Conservation (phyloP, 148 eudicot species). For the Arctostaphylos glauca region DNA sequence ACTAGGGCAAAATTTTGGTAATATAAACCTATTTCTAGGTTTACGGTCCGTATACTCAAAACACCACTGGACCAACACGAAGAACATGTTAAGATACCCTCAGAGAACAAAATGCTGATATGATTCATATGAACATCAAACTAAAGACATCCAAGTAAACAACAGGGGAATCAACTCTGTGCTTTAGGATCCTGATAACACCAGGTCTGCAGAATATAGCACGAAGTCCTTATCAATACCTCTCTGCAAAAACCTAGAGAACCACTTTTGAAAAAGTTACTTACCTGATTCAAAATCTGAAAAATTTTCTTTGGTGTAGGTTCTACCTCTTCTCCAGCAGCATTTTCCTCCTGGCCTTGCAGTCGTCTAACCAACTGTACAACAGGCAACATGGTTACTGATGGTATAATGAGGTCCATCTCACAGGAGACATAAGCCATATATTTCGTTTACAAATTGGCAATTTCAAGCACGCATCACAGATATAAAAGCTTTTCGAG, state of each 20-base stretch:
- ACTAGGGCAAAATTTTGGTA: background rate
- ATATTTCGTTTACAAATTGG: background rate
- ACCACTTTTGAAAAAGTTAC: background rate
- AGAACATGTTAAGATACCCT: background rate
- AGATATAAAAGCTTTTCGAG: background rate
- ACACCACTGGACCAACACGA: background rate
- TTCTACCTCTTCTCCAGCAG: conserved; percentile 53
- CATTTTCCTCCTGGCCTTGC: conserved; percentile 54
- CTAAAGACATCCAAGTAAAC: background rate
- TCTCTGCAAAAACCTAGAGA: background rate
- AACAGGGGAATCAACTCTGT: background rate
- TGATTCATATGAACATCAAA: background rate
- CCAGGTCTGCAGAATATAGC: background rate
- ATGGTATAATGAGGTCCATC: conserved; percentile 4
- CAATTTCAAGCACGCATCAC: background rate
- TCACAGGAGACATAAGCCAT: background rate
- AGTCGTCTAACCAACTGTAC: conserved; percentile 77
- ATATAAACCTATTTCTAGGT: background rate
- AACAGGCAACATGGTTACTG: conserved; percentile 13
- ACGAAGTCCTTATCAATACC: background rate
- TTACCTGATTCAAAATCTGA: conserved; percentile 85
- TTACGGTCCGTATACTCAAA: background rate
- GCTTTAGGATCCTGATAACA: background rate
- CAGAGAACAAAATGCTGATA: background rate
- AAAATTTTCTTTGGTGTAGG: conserved; percentile 73